Conservation (phyloP, 1,284 basidiomycete species). For the Papiliotrema nemorosa region DNA sequence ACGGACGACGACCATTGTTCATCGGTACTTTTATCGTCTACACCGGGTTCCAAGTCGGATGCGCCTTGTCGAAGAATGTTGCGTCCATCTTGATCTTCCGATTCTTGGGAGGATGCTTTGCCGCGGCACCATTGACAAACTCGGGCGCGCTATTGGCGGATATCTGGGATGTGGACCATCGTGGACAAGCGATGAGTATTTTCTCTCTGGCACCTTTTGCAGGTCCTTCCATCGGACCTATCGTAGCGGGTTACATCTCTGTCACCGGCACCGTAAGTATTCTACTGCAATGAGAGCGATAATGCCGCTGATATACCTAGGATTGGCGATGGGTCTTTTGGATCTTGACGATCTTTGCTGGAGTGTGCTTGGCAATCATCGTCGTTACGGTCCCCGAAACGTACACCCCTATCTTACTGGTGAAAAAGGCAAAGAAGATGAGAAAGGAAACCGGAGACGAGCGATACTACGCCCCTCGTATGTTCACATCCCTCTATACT, state of each 20-base stretch:
- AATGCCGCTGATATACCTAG: constrained; percentile 31
- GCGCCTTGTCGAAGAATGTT: constrained; percentile 61
- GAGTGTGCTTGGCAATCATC: constrained; percentile 47
- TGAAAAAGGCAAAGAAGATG: constrained; percentile 52
- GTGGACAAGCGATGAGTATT: constrained; percentile 66
- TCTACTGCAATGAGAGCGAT: too few relatives aligned
- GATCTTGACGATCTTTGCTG: constrained; percentile 64
- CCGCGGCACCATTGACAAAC: constrained; percentile 52
- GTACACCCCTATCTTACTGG: constrained; percentile 57
- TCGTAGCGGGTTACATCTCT: constrained; percentile 59
- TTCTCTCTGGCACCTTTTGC: constrained; percentile 74
- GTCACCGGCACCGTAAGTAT: constrained; percentile 48
- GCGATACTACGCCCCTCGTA: constrained; percentile 56
- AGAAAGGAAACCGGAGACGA: constrained; percentile 63
- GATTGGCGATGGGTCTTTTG: constrained; percentile 59
- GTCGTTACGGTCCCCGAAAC: constrained; percentile 74
- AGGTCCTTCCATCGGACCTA: constrained; percentile 58
- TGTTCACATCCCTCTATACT: constrained; percentile 23
- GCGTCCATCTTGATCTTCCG: constrained; percentile 63
- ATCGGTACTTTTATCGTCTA: constrained; percentile 65
- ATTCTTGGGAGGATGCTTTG: constrained; percentile 64
- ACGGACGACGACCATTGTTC: constrained; percentile 61
- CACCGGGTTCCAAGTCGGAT: constrained; percentile 57
- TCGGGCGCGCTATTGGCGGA: constrained; percentile 57
- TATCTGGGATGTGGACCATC: constrained; percentile 63